Base-by-base conservation (phyloP, 768 basidiomycete species). In the Suillus tomentosus region DNA sequence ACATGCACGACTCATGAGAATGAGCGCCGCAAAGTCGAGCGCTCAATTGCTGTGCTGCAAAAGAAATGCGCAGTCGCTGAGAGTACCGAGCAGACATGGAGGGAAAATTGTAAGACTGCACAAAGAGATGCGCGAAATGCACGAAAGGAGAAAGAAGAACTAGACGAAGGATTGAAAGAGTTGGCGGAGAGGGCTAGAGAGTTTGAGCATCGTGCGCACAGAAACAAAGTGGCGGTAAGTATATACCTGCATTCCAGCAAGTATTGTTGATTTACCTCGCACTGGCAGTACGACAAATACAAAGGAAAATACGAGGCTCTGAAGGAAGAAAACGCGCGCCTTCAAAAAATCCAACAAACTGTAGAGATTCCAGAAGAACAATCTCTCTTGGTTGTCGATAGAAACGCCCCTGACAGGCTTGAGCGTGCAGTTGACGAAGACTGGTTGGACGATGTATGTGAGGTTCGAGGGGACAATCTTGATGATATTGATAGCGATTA, bases 401-500 rank as follows among this genome's bases (percentile, higher is more conserved):
- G 64, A 19, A 72, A 75, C 50, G 67, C 68, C 13, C 68, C 75
- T 8, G 74, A 75, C 42, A 40, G 43, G 13, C 58, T 75, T 9
- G 60, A 64, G 27, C 64, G 61, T 53, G 55, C 24, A 39, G 60
- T 55, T 7, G 68, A 72, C 34, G 50, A 72, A 43, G 61, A 59
- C 19, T 76, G 75, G 74, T 31, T 76, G 36, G 73, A 75, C 13
- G 66, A 73, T 36, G 69, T 73, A 19, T 75, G 73, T 37, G 40
- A 62, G 47, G 72, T 75, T 53, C 72, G 63, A 55, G 75, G 74
- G 13, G 74, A 75, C 60, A 67, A 48, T 22, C 47, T 76, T 53
- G 42, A 56, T 31, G n/a, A 68, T 19, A 45, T 63, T 51, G 68
- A 36, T 4, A 65, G 71, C 24, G 67, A 68, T 5, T 63, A 65